phyloP scores from a whole-genome alignment of 352 stramenopile genomes.

The Phytophthora lateralis region DNA sequence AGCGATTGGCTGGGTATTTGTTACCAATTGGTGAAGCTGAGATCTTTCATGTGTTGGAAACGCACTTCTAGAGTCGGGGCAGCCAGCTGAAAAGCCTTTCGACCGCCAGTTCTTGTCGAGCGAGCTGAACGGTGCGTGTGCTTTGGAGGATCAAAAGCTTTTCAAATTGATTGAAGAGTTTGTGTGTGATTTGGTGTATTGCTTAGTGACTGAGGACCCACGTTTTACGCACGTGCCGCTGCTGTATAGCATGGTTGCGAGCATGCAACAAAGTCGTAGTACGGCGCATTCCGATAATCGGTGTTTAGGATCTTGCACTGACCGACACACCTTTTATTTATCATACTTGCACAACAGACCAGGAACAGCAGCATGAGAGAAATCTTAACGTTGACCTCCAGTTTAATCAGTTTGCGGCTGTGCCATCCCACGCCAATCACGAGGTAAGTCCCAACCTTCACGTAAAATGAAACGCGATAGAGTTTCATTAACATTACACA shows the following conservation, averaged over 20 bases:
- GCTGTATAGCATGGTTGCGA: slow-evolving; percentile 82
- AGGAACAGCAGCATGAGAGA: slow-evolving; percentile 24
- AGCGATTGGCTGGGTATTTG: not conserved
- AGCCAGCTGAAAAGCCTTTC: slow-evolving; percentile 81
- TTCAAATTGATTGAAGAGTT: not conserved
- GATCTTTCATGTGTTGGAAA: slow-evolving; percentile 17
- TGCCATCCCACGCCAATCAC: slow-evolving; percentile 12
- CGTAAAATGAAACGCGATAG: not conserved
- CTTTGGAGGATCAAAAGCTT: too few species aligned
- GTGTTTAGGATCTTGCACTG: not conserved
- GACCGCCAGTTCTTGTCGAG: slow-evolving; percentile 80
- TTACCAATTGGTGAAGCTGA: not conserved
- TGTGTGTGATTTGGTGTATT: not conserved
- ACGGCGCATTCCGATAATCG: not conserved
- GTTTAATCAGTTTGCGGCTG: slow-evolving; percentile 29
- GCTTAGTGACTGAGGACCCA: slow-evolving; percentile 64
- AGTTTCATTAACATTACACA: not conserved
- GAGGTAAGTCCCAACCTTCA: slow-evolving; percentile 2
- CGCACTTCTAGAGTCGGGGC: slow-evolving; percentile 65
- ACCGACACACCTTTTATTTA: not conserved
- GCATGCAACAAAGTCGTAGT: slow-evolving; percentile 49
- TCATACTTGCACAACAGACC: slow-evolving; percentile 5
- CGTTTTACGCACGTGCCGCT: slow-evolving; percentile 76
- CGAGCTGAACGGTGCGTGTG: slow-evolving; percentile 68
- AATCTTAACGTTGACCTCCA: slow-evolving; percentile 26